Base-by-base conservation (phyloP, 2,329 filamentous ascomycete species). In the Ophiostoma tasmaniense region DNA sequence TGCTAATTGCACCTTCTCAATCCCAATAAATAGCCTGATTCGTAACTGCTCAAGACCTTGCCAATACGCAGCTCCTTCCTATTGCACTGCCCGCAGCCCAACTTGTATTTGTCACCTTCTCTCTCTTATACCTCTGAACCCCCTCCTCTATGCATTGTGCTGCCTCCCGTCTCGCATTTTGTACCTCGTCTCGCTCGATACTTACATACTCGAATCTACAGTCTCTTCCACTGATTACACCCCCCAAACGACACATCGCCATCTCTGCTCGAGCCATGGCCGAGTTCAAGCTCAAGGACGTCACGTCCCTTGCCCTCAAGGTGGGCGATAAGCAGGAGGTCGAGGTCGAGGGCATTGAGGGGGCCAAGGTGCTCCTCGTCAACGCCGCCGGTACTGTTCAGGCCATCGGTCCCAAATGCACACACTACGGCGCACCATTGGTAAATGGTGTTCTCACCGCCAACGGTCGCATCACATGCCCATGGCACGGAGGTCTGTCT, bases 261-360 rank as follows among this genome's bases (percentile, higher is more conserved):
- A 64, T 75, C 3, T 73, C 75, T 66, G 42, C 69, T 6, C 74
- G 71, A 75, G 76, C 77, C 73, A 87, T 87, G 84, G 80, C 82
- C 65, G 80, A 84, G 68, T 89, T 85, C 77, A 89, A 87, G 76
- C 86, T 97, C 76, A 96, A 95, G 78, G 90, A 85, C 76, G 80
- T 97, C 71, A 84, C 85, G 64, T 90, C 89, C 74, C 83, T 97
- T 69, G 85, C 89, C 73, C 82, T 98, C 72, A 86, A 90, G 77
- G 87, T 89, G 37, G 89, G 92, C 25, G 89, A 95, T 74, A 98
- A 97, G 82, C 85, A 90, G 72, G 93, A 98, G 78, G 90, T 87
- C 17, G 93, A 97, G 75, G 90, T 99, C 4, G 94, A 98, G 75
- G 95, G 94, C 25, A 83, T 99, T 61, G 89, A 94, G 69, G 88